These are phyloP conservation scores for Metschnikowia reukaufii DNA, from an alignment of 805 yeast species.

Conservation along the genomic window DNA sequence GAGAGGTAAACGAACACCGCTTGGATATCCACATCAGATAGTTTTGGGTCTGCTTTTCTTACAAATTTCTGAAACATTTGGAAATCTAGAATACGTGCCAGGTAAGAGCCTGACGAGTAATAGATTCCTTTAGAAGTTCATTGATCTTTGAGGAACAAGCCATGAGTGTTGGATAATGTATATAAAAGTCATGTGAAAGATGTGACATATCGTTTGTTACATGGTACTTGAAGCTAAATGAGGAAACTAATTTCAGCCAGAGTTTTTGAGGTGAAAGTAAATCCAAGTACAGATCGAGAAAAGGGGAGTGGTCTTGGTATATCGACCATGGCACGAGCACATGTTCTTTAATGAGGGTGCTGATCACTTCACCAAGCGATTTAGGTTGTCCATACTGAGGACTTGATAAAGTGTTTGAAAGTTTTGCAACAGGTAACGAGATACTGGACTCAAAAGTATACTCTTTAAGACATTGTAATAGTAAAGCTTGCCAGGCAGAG, in stretches of 20 bases:
- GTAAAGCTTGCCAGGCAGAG: constrained; percentile 36
- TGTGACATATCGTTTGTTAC: neutral
- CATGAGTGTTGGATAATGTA: constrained; percentile 24
- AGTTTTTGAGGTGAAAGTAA: constrained; percentile 14
- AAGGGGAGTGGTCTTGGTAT: constrained; percentile 4
- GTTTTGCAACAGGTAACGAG: constrained; percentile 22
- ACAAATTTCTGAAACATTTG: constrained; percentile 14
- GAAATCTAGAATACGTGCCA: constrained; percentile 19
- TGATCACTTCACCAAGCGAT: constrained; percentile 25
- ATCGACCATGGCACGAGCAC: constrained; percentile 18
- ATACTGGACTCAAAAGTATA: constrained; percentile 20
- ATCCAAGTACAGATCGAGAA: constrained; percentile 4
- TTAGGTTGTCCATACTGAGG: constrained; percentile 32
- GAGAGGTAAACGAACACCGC: constrained; percentile 29
- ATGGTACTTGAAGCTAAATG: constrained; percentile 1
- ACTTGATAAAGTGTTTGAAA: constrained; percentile 9
- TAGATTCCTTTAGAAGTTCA: constrained; percentile 1
- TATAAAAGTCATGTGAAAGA: constrained; percentile 23
- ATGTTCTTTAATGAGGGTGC: constrained; percentile 24
- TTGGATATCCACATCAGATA: constrained; percentile 27
- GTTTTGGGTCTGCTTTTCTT: constrained; percentile 4
- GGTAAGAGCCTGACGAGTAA: constrained; percentile 17
- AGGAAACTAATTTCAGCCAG: constrained; percentile 6
- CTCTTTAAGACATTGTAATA: constrained; percentile 16
- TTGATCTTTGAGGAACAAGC: constrained; percentile 6